These are phyloP conservation scores for Pterocarpus macrocarpus DNA, from an alignment of 306 rosid genomes.

Conservation along the genomic window DNA sequence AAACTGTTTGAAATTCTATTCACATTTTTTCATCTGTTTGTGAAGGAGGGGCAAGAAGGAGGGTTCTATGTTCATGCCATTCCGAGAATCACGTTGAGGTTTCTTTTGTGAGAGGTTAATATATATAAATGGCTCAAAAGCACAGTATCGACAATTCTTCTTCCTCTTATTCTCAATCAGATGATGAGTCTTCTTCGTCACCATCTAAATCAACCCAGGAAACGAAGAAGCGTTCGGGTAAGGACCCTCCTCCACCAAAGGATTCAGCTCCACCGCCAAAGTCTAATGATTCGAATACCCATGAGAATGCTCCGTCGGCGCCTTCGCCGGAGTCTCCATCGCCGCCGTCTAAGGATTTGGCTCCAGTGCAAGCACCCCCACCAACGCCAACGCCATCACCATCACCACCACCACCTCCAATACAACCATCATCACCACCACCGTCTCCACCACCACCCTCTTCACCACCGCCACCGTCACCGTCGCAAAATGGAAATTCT, in stretches of 20 bases:
- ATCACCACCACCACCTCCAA: background rate
- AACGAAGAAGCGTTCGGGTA: background rate
- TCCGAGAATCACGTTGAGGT: too few relatives aligned
- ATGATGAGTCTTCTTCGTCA: background rate
- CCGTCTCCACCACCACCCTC: conserved; percentile 34
- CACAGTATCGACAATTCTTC: background rate
- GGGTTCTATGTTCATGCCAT: background rate
- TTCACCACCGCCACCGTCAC: background rate
- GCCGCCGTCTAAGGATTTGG: background rate
- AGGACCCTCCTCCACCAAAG: background rate
- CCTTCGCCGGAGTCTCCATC: background rate
- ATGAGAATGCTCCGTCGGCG: background rate
- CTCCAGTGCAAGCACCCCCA: background rate
- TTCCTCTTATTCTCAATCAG: background rate
- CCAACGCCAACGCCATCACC: conserved; percentile 39
- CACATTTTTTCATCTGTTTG: too few relatives aligned
- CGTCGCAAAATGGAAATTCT: background rate
- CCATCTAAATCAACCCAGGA: background rate
- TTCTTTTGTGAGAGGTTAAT: too few relatives aligned
- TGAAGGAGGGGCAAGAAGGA: background rate
- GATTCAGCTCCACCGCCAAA: conserved; percentile 9
- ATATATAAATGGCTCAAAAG: too few relatives aligned
- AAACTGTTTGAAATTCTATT: background rate
- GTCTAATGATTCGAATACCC: conserved; percentile 1
- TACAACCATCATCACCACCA: background rate